Evolutionary conservation across 495 filamentous ascomycete genomes (phyloP), one percentile per base, ranked within the genome.

Genomic region (Xylaria bambusicola): DNA sequence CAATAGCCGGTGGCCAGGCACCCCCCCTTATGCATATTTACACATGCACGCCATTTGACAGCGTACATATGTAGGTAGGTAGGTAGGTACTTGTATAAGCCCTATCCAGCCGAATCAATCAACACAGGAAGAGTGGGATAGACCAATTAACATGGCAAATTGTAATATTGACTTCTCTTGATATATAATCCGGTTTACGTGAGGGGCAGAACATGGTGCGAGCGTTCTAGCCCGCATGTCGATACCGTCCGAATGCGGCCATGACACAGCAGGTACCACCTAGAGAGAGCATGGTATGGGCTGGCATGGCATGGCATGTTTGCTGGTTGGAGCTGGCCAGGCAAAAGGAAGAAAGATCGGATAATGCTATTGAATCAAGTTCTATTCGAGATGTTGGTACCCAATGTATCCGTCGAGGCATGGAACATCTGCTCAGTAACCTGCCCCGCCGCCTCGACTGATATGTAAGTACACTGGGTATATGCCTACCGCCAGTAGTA

Each of bases 301-400:
- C 21, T 40, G 9, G 15, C 36, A 53, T 41, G 42, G 42, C 7
- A 7, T 23, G 42, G n/a, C n/a, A n/a, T n/a, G n/a, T n/a, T n/a
- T n/a, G n/a, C n/a, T n/a, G n/a, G n/a, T n/a, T n/a, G n/a, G n/a
- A n/a, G n/a, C 17, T 2, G 6, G 41, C 5, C 6, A 18, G n/a
- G 41, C n/a, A 15, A 35, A 53, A 53, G 20, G n/a, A 17, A 26
- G 13, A n/a, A 1, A 35, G 35, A 6, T 29, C n/a, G 26, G 21
- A 40, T 18, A 24, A 21, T 48, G 20, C 18, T n/a, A 15, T 57
- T 31, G 3, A 20, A 29, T 41, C 18, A 42, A 41, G 33, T 40
- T n/a, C 29, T 58, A n/a, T 41, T 9, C n/a, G n/a, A n/a, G 42
- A 38, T 48, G 21, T 58, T 58, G 56, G 36, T 58, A 58, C 56